phyloP scores from a whole-genome alignment of 805 yeast species.

The Candida coquimbonensis region DNA sequence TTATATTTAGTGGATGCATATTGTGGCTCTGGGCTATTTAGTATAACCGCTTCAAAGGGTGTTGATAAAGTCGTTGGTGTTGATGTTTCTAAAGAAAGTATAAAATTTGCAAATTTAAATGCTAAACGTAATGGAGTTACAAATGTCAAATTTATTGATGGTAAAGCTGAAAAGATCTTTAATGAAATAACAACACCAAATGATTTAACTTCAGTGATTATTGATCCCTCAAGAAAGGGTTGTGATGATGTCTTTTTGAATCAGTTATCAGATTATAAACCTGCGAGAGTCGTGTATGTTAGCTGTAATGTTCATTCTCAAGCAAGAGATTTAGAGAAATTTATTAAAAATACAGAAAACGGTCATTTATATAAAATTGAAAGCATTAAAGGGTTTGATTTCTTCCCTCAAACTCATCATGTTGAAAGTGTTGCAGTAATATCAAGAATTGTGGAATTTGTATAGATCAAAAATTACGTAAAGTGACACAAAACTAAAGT shows the following conservation, averaged over 20 bases:
- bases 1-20: conserved; percentile 86
- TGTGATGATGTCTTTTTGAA: conserved; percentile 84
- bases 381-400: conserved; percentile 89
- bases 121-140: conserved; percentile 68
- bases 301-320: conserved; percentile 98
- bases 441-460: conserved; percentile 22
- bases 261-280: conserved; percentile 77
- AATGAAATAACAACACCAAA: conserved; percentile 70
- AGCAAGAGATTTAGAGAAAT: conserved; percentile 87
- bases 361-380: conserved; percentile 66
- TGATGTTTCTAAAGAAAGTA: conserved; percentile 75
- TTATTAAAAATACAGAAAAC: conserved; percentile 55
- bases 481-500: not conserved
- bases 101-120: conserved; percentile 77
- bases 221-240: conserved; percentile 97
- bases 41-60: conserved; percentile 70
- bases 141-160: conserved; percentile 81
- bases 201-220: conserved; percentile 75
- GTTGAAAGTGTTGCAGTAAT: conserved; percentile 85
- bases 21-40: conserved; percentile 93
- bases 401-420: conserved; percentile 93
- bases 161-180: conserved; percentile 89
- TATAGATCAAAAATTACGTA: not conserved
- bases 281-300: conserved; percentile 85
- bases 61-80: conserved; percentile 2